These are phyloP conservation scores for Alisma plantagoaquatica DNA, from an alignment of 106 monocot genomes.

Conservation along the genomic window DNA sequence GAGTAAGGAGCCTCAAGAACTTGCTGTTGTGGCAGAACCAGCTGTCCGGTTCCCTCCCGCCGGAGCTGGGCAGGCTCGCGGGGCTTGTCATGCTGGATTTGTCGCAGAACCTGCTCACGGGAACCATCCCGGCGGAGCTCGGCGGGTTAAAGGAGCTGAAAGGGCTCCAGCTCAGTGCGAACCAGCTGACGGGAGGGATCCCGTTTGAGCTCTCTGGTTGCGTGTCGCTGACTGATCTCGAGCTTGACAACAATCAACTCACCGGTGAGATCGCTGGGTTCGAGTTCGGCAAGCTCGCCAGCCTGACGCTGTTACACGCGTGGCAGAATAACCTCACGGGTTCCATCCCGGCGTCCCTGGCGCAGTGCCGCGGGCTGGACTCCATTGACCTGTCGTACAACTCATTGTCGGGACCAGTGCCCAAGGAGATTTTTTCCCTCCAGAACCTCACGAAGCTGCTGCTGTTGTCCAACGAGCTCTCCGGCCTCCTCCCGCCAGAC, in stretches of 20 bases:
- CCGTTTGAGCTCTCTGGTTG: constrained; percentile 64
- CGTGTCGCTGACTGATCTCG: constrained; percentile 44
- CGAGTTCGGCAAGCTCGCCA: constrained; percentile 40
- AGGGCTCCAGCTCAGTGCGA: constrained; percentile 74
- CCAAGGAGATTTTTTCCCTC: constrained; percentile 47
- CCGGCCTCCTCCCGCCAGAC: constrained; percentile 73
- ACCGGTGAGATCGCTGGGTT: constrained; percentile 65
- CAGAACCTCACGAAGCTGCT: constrained; percentile 79
- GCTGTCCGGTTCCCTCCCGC: constrained; percentile 64
- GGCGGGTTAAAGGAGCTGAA: constrained; percentile 46
- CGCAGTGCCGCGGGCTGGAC: constrained; percentile 47
- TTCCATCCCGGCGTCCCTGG: constrained; percentile 43
- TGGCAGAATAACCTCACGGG: constrained; percentile 92
- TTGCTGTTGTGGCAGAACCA: constrained; percentile 87
- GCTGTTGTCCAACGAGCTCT: constrained; percentile 64
- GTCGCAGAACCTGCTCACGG: constrained; percentile 61
- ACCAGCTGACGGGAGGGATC: constrained; percentile 55
- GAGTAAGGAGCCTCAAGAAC: constrained; percentile 53
- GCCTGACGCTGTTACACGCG: constrained; percentile 69
- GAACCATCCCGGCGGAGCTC: constrained; percentile 49
- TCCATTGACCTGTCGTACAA: constrained; percentile 90
- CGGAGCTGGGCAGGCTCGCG: constrained; percentile 46
- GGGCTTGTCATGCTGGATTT: constrained; percentile 59
- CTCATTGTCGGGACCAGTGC: constrained; percentile 62
- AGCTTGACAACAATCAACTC: constrained; percentile 82